Evolutionary conservation across 2,329 filamentous ascomycete genomes (phyloP).

Genomic region (Neofusicoccum sp.): DNA sequence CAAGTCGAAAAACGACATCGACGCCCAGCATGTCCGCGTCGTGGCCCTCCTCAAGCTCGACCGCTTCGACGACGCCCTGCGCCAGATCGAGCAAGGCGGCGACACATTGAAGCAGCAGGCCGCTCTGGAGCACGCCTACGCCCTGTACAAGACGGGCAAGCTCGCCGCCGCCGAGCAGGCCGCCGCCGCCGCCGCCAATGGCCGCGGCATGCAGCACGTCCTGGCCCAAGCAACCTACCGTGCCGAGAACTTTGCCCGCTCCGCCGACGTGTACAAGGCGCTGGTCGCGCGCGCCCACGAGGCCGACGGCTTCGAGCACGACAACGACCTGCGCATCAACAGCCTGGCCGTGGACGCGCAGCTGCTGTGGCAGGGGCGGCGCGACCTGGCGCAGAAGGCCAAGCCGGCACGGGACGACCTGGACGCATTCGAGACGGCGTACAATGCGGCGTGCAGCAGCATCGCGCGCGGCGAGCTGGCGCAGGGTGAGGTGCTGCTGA

Average conservation of each 20-base stretch:
- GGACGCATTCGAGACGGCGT: slow-evolving; percentile 77
- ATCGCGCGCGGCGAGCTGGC: slow-evolving; percentile 67
- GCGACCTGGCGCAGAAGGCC: slow-evolving; percentile 52
- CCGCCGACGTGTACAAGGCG: slow-evolving; percentile 61
- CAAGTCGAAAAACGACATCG: slow-evolving; percentile 57
- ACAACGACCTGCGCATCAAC: slow-evolving; percentile 76
- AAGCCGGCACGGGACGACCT: slow-evolving; percentile 58
- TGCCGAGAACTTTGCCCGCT: slow-evolving; percentile 68
- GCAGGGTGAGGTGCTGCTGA: slow-evolving; percentile 65
- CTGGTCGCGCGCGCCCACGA: slow-evolving; percentile 50
- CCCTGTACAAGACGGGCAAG: slow-evolving; percentile 76
- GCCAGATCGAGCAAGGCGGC: slow-evolving; percentile 63
- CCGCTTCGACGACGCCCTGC: slow-evolving; percentile 74
- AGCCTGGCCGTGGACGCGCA: slow-evolving; percentile 70
- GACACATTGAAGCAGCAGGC: slow-evolving; percentile 60
- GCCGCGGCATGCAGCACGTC: slow-evolving; percentile 57
- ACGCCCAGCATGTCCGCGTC: slow-evolving; percentile 67
- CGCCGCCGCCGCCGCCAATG: slow-evolving; percentile 42
- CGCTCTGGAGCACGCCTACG: slow-evolving; percentile 71
- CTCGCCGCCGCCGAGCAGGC: slow-evolving; percentile 62
- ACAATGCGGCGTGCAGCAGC: slow-evolving; percentile 73
- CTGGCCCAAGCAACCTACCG: slow-evolving; percentile 63
- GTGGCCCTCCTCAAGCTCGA: slow-evolving; percentile 79
- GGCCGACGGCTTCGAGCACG: slow-evolving; percentile 55
- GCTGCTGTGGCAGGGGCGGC: slow-evolving; percentile 64